Percentiles rank a stretch among this genome's conserved stretches.
Evolutionary conservation across 257 asterid species (phyloP).

Genomic region (Solanum chilense): DNA sequence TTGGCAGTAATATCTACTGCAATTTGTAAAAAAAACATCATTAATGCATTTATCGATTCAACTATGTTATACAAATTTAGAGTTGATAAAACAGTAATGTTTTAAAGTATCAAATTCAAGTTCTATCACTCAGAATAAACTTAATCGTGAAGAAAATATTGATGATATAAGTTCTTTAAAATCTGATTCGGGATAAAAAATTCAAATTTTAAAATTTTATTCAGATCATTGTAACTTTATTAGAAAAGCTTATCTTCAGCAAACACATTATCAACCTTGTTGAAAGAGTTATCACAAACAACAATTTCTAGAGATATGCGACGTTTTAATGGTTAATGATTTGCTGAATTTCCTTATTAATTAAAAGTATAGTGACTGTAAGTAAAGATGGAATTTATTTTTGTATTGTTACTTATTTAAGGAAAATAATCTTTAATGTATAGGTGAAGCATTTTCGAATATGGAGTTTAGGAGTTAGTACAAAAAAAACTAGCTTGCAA

Average conservation of each 20-base stretch:
- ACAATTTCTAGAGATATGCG: neutral
- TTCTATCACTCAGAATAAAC: neutral
- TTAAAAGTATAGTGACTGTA: neutral
- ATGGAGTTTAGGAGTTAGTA: neutral
- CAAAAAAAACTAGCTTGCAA: neutral
- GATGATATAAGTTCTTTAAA: neutral
- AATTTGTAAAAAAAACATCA: no score
- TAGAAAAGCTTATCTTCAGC: no score
- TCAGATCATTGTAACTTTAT: neutral
- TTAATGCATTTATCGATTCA: neutral
- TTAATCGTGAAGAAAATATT: neutral
- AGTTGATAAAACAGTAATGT: neutral
- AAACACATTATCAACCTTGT: neutral
- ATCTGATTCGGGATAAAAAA: neutral
- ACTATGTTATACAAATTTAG: neutral
- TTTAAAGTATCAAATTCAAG: neutral
- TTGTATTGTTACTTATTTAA: no score
- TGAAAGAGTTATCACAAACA: neutral
- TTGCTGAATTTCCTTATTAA: neutral
- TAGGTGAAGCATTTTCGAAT: neutral
- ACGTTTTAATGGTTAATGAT: no score
- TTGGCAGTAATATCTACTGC: no score
- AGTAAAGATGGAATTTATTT: neutral
- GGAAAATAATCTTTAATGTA: no score
- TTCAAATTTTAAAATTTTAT: no score